Base-by-base conservation (phyloP, 371 early-diverging fungal genomes). In the Fennellomyces sp. region DNA sequence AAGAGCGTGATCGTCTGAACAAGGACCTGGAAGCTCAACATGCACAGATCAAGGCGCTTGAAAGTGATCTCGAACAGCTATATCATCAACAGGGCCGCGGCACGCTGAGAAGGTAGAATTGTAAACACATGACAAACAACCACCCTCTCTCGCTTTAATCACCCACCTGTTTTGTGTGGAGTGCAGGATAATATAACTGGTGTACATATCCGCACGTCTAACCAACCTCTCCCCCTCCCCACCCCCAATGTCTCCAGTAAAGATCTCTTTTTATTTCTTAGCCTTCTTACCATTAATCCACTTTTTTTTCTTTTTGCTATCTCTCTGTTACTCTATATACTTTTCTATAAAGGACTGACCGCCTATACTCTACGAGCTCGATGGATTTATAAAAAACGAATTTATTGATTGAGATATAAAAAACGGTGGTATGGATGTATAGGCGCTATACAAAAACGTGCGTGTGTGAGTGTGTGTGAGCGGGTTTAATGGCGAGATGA, bases 11-110 rank as follows among this genome's bases (percentile, higher is more conserved):
- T 76, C 91, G 97, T 61, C 83, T 98, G 56, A 97, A 97, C 81
- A 92, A 95, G 74, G 97, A 98, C 65, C 84, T 98, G 61, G 99
- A 98, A 78, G 82, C 88, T 55, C 94, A 96, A 72, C 99, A 97
- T 76, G 87, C 87, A 66, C 87, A 87, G 29, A 94, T 97, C 68
- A 96, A 96, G 82, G 83, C 86, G 63, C 84, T 96, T 63, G 96
- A 96, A 75, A 84, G 81, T 64, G 97, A 96, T 68, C 68, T 92
- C 45, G 95, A 94, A 23, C 63, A 69, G 13, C 55, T 78, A 39
- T 76, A 78, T 49, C 79, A 79, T 61, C 61, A 68, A 7, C 76
- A 80, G 21, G 63, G 74, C 21, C 75, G 80, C 58, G 66, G 70
- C 35, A 71, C 73, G 21, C 63, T 70, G 36, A 63, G 80, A 73